These are phyloP conservation scores for Mrakiaceae sp. DNA, from an alignment of 1,284 basidiomycete species.

Conservation along the genomic window DNA sequence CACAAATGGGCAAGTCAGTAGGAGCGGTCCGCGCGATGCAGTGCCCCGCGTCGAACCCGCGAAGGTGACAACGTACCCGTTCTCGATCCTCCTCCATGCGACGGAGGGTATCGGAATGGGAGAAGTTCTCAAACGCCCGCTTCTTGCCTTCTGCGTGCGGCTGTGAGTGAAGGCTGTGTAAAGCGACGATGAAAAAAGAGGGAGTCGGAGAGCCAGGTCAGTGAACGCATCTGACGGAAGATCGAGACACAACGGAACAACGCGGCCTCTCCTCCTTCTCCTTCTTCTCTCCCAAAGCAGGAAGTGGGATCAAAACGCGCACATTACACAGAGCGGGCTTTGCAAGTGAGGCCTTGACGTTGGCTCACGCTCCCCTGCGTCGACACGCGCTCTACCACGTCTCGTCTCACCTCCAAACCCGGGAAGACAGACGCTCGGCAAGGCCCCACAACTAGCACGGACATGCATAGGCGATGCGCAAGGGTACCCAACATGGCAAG, in stretches of 20 bases:
- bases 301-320: background rate
- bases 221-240: too few species aligned
- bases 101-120: slow-evolving; percentile 61
- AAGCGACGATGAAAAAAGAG: slow-evolving; percentile 1
- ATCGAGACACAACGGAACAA: too few species aligned
- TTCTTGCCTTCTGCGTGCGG: slow-evolving; percentile 18
- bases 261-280: background rate
- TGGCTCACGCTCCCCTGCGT: too few species aligned
- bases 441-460: background rate
- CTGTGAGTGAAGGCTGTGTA: slow-evolving; percentile 18
- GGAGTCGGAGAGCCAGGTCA: background rate
- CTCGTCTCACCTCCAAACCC: background rate
- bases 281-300: background rate
- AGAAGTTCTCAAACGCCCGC: slow-evolving; percentile 33
- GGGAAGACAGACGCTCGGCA: background rate
- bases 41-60: background rate
- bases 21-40: background rate
- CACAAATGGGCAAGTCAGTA: background rate
- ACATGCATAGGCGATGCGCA: background rate
- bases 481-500: slow-evolving; percentile 13
- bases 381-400: background rate
- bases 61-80: slow-evolving; percentile 37
- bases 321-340: slow-evolving; percentile 14
- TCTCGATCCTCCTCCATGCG: slow-evolving; percentile 92
- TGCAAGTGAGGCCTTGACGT: slow-evolving; percentile 9